These are phyloP conservation scores for Macrolepiota dolichaula DNA, from an alignment of 768 basidiomycete species.

Conservation along the genomic window DNA sequence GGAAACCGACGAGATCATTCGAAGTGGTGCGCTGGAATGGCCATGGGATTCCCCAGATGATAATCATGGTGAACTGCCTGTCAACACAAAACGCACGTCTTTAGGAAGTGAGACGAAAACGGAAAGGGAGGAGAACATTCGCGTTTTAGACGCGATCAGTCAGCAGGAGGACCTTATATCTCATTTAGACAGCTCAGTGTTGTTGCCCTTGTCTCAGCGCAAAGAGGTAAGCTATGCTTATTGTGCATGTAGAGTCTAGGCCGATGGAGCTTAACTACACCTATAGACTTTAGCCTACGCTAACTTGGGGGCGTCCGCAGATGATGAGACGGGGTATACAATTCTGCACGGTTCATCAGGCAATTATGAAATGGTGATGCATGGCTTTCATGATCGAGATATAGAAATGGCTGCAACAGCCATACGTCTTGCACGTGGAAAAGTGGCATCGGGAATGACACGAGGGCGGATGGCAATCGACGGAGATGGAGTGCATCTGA, in stretches of 20 bases:
- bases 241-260: background rate
- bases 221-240: background rate
- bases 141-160: background rate
- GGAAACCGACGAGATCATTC: background rate
- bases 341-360: constrained; percentile 32
- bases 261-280: constrained; percentile 10
- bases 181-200: constrained; percentile 5
- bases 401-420: constrained; percentile 44
- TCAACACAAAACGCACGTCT: background rate
- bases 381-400: constrained; percentile 40
- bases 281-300: constrained; percentile 29
- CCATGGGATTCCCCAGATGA: constrained; percentile 5
- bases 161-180: constrained; percentile 21
- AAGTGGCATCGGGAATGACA: constrained; percentile 16
- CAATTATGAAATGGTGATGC: constrained; percentile 20
- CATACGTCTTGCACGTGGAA: constrained; percentile 46
- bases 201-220: background rate
- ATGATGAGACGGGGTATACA: constrained; percentile 57
- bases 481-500: constrained; percentile 19
- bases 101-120: background rate
- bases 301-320: constrained; percentile 32
- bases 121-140: background rate
- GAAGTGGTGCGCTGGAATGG: background rate
- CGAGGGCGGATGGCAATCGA: constrained; percentile 27
- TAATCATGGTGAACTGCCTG: background rate